Evolutionary conservation across 179 eudicot species (phyloP), one percentile per base, ranked within the genome.

Genomic region (Heliamphora pulchella): DNA sequence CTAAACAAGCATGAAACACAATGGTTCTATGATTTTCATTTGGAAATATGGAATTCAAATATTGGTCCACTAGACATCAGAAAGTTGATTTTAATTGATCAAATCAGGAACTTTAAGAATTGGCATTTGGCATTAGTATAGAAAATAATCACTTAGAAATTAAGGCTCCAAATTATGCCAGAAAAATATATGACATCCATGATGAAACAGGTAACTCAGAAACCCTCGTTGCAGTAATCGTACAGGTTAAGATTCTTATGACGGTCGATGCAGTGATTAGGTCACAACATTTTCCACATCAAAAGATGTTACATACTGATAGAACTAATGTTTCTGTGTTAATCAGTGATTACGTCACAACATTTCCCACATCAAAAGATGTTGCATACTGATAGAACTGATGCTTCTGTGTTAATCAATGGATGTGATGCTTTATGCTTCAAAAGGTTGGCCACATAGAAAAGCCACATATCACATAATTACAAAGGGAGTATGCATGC

Each of bases 1-100:
- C 98, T 95, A 80, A 78, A 83, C 20, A 77, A 39, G 71, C 46
- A 78, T 41, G 47, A 53, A 81, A 54, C 53, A 77, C 57, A 14
- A 53, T 22, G 15, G 20, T 66, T 54, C 46, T 64, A 55, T 5
- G 4, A 73, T 62, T 47, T 14, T 5, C 63, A 48, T 59, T 51
- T 0, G n/a, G 17, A 64, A 62, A 47, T 11, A 20, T 22, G 46
- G 58, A 47, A 48, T 47, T 14, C 3, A 77, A 64, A 14, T 31
- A 14, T 22, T 50, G 13, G 17, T 46, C 10, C 39, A 70, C 18
- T 41, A 18, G 8, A 61, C 65, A 61, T 4, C 22, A 61, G 5
- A 22, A 63, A 66, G 17, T 14, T 68, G 3, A 7, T 47, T 55
- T 31, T 8, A 54, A 43, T 44, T 44, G 46, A 54, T 3, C 17